Base-by-base conservation (phyloP, 192 early-diverging fungal species). In the Gamsiella multidivaricata region DNA sequence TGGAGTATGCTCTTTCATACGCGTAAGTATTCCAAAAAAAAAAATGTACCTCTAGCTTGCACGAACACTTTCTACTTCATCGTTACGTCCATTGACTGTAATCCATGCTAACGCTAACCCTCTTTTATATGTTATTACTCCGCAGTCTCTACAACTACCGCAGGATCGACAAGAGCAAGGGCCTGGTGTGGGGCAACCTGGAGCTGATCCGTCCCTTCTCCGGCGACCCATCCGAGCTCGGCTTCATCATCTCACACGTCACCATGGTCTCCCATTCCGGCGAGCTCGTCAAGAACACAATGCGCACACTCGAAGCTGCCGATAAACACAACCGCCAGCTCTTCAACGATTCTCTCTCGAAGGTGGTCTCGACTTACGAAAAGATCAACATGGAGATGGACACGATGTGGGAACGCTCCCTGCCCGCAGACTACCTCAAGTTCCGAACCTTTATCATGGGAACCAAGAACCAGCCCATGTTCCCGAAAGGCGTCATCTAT, bases 401-500 rank as follows among this genome's bases (percentile, higher is more conserved):
- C 34, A 87, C 86, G 31, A 95, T 95, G 87, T 91, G 94, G 89
- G 78, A 82, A 52, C 81, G 86, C n/a, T 87, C 84, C 23, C 61
- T 86, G 23, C 85, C 92, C 25, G 82, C 70, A 4, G 94, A 94
- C 61, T 95, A 97, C 54, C 74, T 89, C 41, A 90, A 92, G 78
- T 97, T 95, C 86, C 84, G 94, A n/a, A 95, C 95, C 1, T 97
- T 94, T 79, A 94, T 97, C 56, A 94, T 92, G 89, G 95, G 94
- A 8, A 91, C 89, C 55, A 94, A 91, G 83, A 90, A 91, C 74
- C 92, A 94, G 87, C 88, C 93, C 49, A 95, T 97, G 93, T 97
- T 97, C 85, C 93, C 90, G 65, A 85, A 91, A 29, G 94, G 95
- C 34, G 92, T 97, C n/a, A 76, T 92, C 52, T 97, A 92, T 67